Conservation (phyloP, 768 basidiomycete genomes). For the Rhodotorula paludigena region DNA sequence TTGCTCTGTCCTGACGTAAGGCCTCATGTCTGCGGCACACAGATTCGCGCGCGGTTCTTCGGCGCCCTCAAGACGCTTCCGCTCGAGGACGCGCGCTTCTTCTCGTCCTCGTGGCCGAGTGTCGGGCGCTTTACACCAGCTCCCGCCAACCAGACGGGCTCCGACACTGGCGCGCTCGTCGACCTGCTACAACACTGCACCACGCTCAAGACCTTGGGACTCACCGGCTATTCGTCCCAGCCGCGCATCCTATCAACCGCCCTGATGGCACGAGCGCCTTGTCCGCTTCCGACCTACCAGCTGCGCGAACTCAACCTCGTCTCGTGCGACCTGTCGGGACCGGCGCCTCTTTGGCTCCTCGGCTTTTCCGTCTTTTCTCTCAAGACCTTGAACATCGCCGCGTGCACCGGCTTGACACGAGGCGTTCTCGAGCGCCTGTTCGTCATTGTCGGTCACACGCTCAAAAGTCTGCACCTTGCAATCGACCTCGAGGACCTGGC, state of each 20-base stretch:
- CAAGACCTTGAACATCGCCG: background rate
- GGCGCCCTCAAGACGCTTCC: background rate
- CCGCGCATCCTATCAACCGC: background rate
- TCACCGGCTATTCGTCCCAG: background rate
- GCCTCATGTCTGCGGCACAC: background rate
- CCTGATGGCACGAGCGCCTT: background rate
- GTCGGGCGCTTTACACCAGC: background rate
- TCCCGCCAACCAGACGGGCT: background rate
- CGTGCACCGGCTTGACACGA: background rate
- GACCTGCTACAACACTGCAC: slow-evolving; percentile 1
- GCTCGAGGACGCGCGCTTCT: background rate
- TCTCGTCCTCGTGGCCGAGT: background rate
- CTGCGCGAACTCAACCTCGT: slow-evolving; percentile 5
- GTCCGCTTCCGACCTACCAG: background rate
- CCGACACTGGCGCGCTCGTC: slow-evolving; percentile 3
- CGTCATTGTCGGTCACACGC: background rate
- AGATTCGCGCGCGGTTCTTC: background rate
- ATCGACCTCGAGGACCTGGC: slow-evolving; percentile 15
- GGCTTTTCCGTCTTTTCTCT: background rate
- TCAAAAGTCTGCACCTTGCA: background rate
- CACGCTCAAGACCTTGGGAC: background rate
- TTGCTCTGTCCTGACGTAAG: background rate
- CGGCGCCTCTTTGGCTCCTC: slow-evolving; percentile 6
- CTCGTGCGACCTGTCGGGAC: background rate
- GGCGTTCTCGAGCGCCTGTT: background rate